Percentiles rank a stretch among this genome's conserved stretches.
These are phyloP conservation scores for Arthrobotrys entomopaga DNA, from an alignment of 2,329 filamentous ascomycete species.

Conservation along the genomic window DNA sequence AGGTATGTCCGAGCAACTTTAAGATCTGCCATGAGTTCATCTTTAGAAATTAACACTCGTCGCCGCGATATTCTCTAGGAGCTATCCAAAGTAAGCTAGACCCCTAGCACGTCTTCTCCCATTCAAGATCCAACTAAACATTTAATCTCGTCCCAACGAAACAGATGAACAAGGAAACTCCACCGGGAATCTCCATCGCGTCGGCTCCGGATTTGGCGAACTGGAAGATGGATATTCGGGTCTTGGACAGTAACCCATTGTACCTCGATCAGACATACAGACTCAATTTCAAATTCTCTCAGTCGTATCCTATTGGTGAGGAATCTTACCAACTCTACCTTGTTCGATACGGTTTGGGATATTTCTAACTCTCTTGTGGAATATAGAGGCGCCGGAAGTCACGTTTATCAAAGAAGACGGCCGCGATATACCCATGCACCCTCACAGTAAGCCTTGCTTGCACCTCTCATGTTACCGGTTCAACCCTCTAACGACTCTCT, in stretches of 20 bases:
- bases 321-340: conserved; percentile 19
- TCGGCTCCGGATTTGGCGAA: conserved; percentile 83
- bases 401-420: conserved; percentile 77
- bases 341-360: neutral
- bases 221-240: conserved; percentile 91
- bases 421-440: conserved; percentile 84
- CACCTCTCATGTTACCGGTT: neutral
- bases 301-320: conserved; percentile 88
- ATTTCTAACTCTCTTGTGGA: conserved; percentile 15
- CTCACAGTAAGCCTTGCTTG: conserved; percentile 69
- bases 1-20: conserved; percentile 60
- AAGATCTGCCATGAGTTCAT: conserved; percentile 17
- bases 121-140: conserved; percentile 5
- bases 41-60: no score
- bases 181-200: conserved; percentile 79
- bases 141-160: conserved; percentile 11
- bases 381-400: conserved; percentile 88
- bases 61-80: conserved; percentile 62
- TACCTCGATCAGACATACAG: conserved; percentile 83
- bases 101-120: neutral
- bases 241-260: conserved; percentile 88
- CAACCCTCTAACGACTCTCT: neutral
- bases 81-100: conserved; percentile 66
- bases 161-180: conserved; percentile 65
- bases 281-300: conserved; percentile 85